These are phyloP conservation scores for Clavariopsis aquatica DNA, from an alignment of 495 filamentous ascomycete species.

Conservation along the genomic window DNA sequence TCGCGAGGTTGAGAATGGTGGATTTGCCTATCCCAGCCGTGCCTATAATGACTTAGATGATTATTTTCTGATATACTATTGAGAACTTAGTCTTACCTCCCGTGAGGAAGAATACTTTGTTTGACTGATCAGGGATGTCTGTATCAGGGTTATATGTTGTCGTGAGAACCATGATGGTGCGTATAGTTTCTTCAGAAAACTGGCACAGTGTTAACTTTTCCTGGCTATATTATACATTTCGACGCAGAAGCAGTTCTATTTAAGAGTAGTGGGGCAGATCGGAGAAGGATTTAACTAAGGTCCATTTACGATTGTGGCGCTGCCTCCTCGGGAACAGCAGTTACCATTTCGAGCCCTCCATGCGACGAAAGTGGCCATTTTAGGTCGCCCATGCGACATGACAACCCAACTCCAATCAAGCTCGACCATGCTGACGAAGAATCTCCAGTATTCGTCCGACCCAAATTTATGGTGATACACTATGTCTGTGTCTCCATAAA, in stretches of 20 bases:
- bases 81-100: constrained; percentile 13
- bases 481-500: too few relatives aligned
- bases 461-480: too few relatives aligned
- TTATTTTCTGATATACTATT: constrained; percentile 7
- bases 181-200: too few relatives aligned
- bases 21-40: constrained; percentile 24
- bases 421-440: too few relatives aligned
- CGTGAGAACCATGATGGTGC: neutral
- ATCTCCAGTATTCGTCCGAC: too few relatives aligned
- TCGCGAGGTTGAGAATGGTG: constrained; percentile 10
- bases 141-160: neutral
- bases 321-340: neutral
- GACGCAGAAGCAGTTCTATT: neutral
- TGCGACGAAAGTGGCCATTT: too few relatives aligned
- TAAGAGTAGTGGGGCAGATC: neutral
- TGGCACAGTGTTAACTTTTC: neutral
- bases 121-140: neutral
- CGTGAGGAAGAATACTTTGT: neutral
- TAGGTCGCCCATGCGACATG: too few relatives aligned
- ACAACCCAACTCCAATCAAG: too few relatives aligned
- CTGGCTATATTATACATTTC: neutral
- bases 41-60: constrained; percentile 29
- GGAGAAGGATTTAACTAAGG: neutral
- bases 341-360: neutral
- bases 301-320: neutral